Evolutionary conservation across 805 yeast genomes (phyloP), one percentile per base, ranked within the genome.

Genomic region (Spathaspora girioi): DNA sequence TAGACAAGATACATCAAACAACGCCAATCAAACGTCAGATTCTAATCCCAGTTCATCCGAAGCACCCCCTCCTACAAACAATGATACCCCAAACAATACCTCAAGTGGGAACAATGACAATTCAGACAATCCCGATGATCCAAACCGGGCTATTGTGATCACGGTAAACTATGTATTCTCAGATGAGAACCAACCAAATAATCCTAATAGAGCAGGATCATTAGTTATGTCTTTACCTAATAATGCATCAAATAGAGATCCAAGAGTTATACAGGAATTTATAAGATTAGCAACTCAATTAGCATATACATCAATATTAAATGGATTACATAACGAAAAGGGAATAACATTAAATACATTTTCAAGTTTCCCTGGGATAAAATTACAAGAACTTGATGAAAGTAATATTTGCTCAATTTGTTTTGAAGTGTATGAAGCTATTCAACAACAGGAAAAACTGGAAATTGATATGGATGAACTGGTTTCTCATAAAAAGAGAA

Each of bases 181-280:
- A 12, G 77, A 73, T 54, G 73, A 69, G 49, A 64, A 66, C 50
- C 61, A 70, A 53, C 76, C 76, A 15, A 61, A 56, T 45, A 60
- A 60, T 47, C 74, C 76, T 3, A 69, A 70, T 53, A 68, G 79
- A 42, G 69, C 82, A 0, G 89, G 89, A 0, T 78, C 87, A 1
- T 69, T 86, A 35, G 76, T 84, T 32, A 67, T 86, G 58, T 81
- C 84, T 41, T 80, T 86, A 29, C 89, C 91, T n/a, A 83, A 84
- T 58, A 82, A 82, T 43, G 79, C 85, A 0, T 66, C 76, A 15
- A 80, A 81, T 52, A 72, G 83, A 29, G 81, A 84, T 49, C 86
- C 83, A n/a, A 77, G 78, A 38, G 75, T 81, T 35, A 70, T 86
- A 31, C 84, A 81, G 59, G 82, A 80, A 35, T 73, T 86, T 50